Base-by-base conservation (phyloP, 768 basidiomycete genomes). In the Suillus decipiens region DNA sequence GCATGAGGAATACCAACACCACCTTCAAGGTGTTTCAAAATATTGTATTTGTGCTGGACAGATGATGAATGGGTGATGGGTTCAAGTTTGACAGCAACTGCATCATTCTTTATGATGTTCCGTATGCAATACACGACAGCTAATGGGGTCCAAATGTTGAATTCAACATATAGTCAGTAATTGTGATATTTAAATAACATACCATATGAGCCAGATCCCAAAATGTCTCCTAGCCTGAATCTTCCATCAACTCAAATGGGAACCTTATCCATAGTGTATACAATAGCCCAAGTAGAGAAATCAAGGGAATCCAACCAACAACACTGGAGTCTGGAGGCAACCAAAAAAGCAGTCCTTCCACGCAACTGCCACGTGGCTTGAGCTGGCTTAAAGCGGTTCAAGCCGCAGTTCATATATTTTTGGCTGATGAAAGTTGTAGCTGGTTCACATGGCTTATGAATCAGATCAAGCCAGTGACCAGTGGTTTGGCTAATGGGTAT, bases 81-180 rank as follows among this genome's bases (percentile, higher is more conserved):
- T n/a, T n/a, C n/a, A n/a, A n/a, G n/a, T n/a, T n/a, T n/a, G n/a
- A 43, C 3, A 0, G 19, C 19, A 43, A 43, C 42, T n/a, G 19
- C n/a, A 45, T 45, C 43, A 45, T 45, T 5, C n/a, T 45, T 45
- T 45, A 45, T 45, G n/a, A 45, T 45, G 43, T 45, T 45, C 43
- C 4, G 4, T 22, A n/a, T 0, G 0, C 1, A 11, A 45, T 45
- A 45, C n/a, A 45, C 11, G n/a, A 45, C 43, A 45, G n/a, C 43
- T 45, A 45, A 45, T 45, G n/a, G n/a, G 43, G 43, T 45, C 43
- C 43, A 45, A 22, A 45, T 45, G n/a, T 45, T 5, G 0, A 45
- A 45, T 2, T 45, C 43, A 22, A 45, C n/a, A 45, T 45, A 2
- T 45, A 45, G 43, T 45, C 43, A 45, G 43, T 45, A 45, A 45